Percentiles rank a stretch among this genome's conserved stretches.
phyloP scores from a whole-genome alignment of 78 protist genomes.

The Dictyostelium purpureum region DNA sequence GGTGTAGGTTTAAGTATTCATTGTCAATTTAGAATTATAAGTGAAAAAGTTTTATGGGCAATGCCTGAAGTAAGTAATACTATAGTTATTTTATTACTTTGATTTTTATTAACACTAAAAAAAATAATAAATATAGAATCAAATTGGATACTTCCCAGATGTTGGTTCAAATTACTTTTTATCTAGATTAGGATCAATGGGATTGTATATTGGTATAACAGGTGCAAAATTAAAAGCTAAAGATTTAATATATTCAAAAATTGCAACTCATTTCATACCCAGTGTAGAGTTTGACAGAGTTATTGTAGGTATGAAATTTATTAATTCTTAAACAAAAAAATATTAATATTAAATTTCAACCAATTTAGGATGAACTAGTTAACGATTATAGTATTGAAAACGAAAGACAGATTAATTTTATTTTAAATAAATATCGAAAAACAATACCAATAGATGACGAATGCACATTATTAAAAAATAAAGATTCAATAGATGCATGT shows the following conservation, averaged over 20 bases:
- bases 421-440: neutral
- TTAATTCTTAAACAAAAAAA: neutral
- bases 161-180: neutral
- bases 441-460: neutral
- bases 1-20: conserved; percentile 66
- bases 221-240: neutral
- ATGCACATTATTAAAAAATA: neutral
- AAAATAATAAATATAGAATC: neutral
- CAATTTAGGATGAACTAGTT: neutral
- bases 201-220: conserved; percentile 30
- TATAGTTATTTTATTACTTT: neutral
- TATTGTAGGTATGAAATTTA: neutral
- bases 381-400: neutral
- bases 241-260: conserved; percentile 13
- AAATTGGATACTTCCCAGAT: conserved; percentile 64
- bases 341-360: neutral
- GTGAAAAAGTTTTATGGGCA: conserved; percentile 55
- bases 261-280: neutral
- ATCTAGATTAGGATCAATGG: conserved; percentile 21
- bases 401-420: neutral
- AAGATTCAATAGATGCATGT: neutral
- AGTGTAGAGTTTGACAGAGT: neutral
- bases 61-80: conserved; percentile 50
- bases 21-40: conserved; percentile 8
- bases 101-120: neutral